Conservation (phyloP, 192 early-diverging fungal species). For the Entomortierella parvispora region DNA sequence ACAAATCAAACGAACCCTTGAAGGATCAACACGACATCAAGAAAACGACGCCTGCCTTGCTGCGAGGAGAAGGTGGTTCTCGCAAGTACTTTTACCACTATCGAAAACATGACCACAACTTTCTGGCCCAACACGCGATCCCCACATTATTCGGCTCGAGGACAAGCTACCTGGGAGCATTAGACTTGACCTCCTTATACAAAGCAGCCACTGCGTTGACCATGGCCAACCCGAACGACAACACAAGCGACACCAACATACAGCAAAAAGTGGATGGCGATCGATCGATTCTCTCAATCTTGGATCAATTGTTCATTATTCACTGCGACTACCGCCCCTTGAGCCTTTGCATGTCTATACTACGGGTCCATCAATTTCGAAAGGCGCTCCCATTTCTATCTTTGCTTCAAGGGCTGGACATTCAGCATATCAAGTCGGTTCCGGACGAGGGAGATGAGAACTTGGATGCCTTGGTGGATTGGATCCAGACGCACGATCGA, state of each 20-base stretch:
- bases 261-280: background rate
- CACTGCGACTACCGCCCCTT: slow-evolving; percentile 16
- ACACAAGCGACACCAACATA: no score
- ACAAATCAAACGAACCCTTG: no score
- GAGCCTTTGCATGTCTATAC: slow-evolving; percentile 22
- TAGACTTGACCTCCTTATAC: no score
- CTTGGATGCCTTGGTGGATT: slow-evolving; percentile 17
- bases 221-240: no score
- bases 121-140: slow-evolving; percentile 20
- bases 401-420: slow-evolving; percentile 26
- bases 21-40: no score
- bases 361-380: background rate
- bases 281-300: slow-evolving; percentile 14
- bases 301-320: slow-evolving; percentile 20
- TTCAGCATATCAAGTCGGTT: slow-evolving; percentile 23
- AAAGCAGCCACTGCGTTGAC: no score
- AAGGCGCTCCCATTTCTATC: slow-evolving; percentile 5
- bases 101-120: slow-evolving; percentile 31
- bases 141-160: slow-evolving; percentile 20
- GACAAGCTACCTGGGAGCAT: background rate
- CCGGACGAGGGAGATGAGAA: background rate
- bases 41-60: background rate
- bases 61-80: no score
- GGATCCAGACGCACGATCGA: slow-evolving; percentile 29
- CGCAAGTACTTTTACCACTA: slow-evolving; percentile 42